phyloP scores from a whole-genome alignment of 2,329 filamentous ascomycete genomes.

The Phialophora expanda region DNA sequence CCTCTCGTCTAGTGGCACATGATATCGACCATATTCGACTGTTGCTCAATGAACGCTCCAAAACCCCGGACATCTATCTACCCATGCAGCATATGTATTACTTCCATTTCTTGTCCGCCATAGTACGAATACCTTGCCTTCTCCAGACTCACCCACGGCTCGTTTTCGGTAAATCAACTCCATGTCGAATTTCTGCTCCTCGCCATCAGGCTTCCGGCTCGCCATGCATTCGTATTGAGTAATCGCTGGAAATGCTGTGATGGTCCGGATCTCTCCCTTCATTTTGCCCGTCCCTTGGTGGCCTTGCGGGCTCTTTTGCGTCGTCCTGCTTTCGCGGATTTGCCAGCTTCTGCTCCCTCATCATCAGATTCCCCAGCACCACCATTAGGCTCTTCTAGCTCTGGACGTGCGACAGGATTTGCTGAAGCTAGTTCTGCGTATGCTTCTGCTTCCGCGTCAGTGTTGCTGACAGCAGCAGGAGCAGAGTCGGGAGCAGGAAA shows the following conservation, averaged over 20 bases:
- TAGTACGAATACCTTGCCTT: constrained; percentile 4
- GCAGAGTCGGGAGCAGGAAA: background rate
- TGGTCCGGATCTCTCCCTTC: background rate
- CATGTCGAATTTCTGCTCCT: background rate
- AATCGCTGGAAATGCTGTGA: too few relatives aligned
- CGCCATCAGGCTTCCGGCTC: background rate
- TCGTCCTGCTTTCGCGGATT: constrained; percentile 5
- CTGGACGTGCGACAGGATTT: background rate
- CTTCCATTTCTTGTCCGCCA: background rate
- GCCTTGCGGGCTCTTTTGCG: constrained; percentile 1
- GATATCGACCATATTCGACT: constrained; percentile 2
- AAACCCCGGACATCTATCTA: background rate
- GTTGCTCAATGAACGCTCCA: background rate
- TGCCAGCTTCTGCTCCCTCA: background rate
- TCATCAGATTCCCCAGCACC: background rate
- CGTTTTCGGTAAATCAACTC: background rate
- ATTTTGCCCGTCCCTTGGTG: background rate
- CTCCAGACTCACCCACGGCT: background rate
- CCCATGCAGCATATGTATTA: background rate
- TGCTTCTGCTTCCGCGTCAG: background rate
- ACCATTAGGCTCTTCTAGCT: background rate
- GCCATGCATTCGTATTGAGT: background rate
- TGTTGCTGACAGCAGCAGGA: background rate
- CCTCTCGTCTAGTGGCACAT: constrained; percentile 6
- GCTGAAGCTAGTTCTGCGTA: too few relatives aligned